Evolutionary conservation across 345 rosid species (phyloP).

Genomic region (Mallotus nudiflorus): DNA sequence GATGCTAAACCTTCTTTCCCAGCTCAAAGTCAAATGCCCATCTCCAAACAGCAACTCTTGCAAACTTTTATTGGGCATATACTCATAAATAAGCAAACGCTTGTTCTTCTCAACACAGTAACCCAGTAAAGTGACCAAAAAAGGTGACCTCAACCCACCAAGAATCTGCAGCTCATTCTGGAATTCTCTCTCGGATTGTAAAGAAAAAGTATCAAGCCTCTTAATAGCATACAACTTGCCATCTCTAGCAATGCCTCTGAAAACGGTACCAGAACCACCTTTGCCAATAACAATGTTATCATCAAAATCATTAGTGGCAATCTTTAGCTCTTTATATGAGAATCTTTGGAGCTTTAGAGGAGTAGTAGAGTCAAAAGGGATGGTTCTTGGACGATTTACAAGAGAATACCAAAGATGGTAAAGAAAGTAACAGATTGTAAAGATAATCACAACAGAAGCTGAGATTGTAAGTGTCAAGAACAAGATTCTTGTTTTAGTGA

Average conservation of each 20-base stretch:
- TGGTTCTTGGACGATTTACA: constrained; percentile 65
- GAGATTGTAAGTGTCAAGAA: constrained; percentile 71
- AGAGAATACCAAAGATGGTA: constrained; percentile 75
- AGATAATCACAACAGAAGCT: constrained; percentile 60
- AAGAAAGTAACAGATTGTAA: constrained; percentile 68
- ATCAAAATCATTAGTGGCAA: constrained; percentile 73
- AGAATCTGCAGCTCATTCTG: constrained; percentile 97
- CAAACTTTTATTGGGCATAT: constrained; percentile 89
- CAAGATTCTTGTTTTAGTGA: constrained; percentile 52
- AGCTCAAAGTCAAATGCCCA: constrained; percentile 51
- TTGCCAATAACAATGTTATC: constrained; percentile 72
- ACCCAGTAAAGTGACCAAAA: constrained; percentile 73
- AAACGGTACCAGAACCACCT: constrained; percentile 98
- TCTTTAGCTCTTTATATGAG: constrained; percentile 71
- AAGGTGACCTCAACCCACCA: constrained; percentile 77
- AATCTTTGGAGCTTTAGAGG: constrained; percentile 68
- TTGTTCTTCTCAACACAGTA: constrained; percentile 82
- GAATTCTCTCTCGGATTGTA: constrained; percentile 85
- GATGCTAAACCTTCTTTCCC: constrained; percentile 70
- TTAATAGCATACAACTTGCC: constrained; percentile 85
- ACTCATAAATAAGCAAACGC: constrained; percentile 83
- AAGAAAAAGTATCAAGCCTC: constrained; percentile 61
- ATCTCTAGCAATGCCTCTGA: constrained; percentile 67
- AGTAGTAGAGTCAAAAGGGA: constrained; percentile 66
- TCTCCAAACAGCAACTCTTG: constrained; percentile 79